Evolutionary conservation across 768 basidiomycete species (phyloP).

Genomic region (Asterophora lycoperdoides): DNA sequence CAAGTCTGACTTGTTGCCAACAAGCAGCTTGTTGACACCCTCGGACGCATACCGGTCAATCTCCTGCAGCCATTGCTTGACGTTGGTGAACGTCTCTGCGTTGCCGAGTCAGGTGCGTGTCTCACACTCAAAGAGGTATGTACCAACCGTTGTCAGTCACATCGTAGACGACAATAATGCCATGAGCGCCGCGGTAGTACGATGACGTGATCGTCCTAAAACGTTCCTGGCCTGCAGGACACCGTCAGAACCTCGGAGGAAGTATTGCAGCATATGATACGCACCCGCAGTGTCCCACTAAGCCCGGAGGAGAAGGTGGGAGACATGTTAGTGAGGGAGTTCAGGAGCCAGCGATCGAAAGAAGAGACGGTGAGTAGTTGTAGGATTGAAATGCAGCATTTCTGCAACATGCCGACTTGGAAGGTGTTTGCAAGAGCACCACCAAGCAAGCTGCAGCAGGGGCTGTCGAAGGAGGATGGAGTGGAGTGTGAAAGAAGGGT

Average conservation of each 20-base stretch:
- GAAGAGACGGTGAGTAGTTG: not conserved
- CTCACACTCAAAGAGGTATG: not conserved
- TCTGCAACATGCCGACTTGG: not conserved
- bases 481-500: slow-evolving; percentile 9
- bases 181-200: slow-evolving; percentile 99
- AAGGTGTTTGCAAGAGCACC: not conserved
- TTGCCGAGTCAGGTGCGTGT: not conserved
- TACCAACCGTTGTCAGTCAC: slow-evolving; percentile 86
- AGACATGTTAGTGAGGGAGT: slow-evolving; percentile 22
- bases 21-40: slow-evolving; percentile 96
- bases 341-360: not conserved
- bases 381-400: not conserved
- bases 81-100: slow-evolving; percentile 90
- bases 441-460: not conserved
- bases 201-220: slow-evolving; percentile 99
- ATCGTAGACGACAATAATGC: slow-evolving; percentile 98
- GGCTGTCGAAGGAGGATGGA: slow-evolving; percentile 2
- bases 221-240: slow-evolving; percentile 79
- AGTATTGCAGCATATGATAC: slow-evolving; percentile 13
- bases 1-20: slow-evolving; percentile 98
- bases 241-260: slow-evolving; percentile 9
- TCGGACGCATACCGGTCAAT: slow-evolving; percentile 96
- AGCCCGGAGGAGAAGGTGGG: slow-evolving; percentile 17
- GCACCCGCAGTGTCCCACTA: slow-evolving; percentile 98
- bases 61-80: slow-evolving; percentile 93